Base-by-base conservation (phyloP, 768 basidiomycete genomes). In the Suillus weaverae region DNA sequence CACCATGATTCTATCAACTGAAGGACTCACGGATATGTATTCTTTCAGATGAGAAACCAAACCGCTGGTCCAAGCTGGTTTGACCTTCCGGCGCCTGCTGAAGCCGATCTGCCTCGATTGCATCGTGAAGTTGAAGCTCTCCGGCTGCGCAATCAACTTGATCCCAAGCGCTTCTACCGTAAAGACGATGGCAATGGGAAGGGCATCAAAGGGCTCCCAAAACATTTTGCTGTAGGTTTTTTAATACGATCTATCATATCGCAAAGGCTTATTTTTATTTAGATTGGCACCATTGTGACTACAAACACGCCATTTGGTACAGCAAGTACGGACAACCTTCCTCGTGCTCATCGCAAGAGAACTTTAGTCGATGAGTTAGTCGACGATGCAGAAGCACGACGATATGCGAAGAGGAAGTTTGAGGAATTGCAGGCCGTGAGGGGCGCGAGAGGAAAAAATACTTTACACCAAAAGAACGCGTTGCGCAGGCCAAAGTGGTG, bases 351-450 rank as follows among this genome's bases (percentile, higher is more conserved):
- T 66, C 81, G 94, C 65, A 94, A 95, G 77, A 83, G 93, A 66
- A 92, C 90, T 5, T 77, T 95, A 54, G 91, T 97, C 30, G 94
- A 95, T 66, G 95, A 96, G 71, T 81, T 97, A 41, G 86, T 96
- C 60, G 92, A 92, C 70, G 94, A 96, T 78, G 89, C 92, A 3
- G 91, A 95, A 76, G 86, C 92, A 33, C 87, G 86, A 74, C 83
- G 89, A 66, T 95, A 95, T 73, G 90, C 95, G n/a, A 95, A 95
- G 80, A 88, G 85, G 80, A 96, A 96, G 79, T 95, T 94, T 77
- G 85, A 86, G 66, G 91, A 93, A 61, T 77, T 95, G 55, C 89
- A 93, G 77, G 72, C 76, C 6, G 84, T 86, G 50, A 83, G 89
- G 70, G 88, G 85, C 22, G 87, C 87, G 18, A 87, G 80, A 70